phyloP scores from a whole-genome alignment of 345 rosid species.

The Diplotaxis tenuifolia region DNA sequence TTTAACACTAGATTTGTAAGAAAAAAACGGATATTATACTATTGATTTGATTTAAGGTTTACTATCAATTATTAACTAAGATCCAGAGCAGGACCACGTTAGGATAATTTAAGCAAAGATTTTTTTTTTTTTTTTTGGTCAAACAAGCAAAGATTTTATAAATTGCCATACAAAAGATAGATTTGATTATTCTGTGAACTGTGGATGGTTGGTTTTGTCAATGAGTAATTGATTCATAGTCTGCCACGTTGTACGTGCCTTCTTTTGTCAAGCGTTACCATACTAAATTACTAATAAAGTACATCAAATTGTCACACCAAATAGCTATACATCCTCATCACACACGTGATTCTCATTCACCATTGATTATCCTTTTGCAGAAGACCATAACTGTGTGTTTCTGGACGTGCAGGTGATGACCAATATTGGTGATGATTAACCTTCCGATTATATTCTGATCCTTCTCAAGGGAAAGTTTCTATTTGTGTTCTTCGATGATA shows the following conservation, averaged over 20 bases:
- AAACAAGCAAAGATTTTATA: no score
- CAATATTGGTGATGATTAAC: background rate
- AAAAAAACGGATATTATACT: background rate
- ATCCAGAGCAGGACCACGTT: background rate
- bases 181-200: conserved; percentile 1
- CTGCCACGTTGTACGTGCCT: conserved; percentile 6
- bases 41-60: background rate
- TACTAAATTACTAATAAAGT: background rate
- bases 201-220: background rate
- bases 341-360: conserved; percentile 13
- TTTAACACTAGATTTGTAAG: background rate
- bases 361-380: background rate
- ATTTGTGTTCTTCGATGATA: background rate
- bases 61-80: background rate
- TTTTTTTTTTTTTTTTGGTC: no score
- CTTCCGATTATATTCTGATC: background rate
- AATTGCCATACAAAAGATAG: background rate
- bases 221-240: conserved; percentile 2
- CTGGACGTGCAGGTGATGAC: background rate
- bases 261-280: conserved; percentile 3
- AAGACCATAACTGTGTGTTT: background rate
- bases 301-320: conserved; percentile 5
- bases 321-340: background rate
- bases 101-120: background rate
- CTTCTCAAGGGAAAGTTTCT: background rate